Conservation (phyloP, 192 early-diverging fungal species). For the Coemansia pectinata region DNA sequence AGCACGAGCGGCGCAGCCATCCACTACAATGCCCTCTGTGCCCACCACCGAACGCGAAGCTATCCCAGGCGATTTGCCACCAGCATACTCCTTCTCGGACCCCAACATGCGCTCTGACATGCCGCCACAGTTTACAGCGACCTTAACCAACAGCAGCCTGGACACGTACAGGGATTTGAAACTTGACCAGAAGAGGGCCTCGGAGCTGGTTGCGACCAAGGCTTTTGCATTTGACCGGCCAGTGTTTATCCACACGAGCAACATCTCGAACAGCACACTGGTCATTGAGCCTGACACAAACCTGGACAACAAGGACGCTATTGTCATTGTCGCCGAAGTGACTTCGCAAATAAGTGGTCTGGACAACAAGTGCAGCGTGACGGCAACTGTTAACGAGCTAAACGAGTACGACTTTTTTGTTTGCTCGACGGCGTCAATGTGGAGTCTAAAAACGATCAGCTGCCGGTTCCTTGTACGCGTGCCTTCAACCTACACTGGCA, state of each 20-base stretch:
- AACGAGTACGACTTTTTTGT: constrained; percentile 41
- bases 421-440: constrained; percentile 19
- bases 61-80: constrained; percentile 17
- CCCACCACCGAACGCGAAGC: not conserved
- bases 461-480: constrained; percentile 28
- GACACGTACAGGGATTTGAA: constrained; percentile 4
- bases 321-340: constrained; percentile 24
- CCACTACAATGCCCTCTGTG: not conserved
- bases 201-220: constrained; percentile 25
- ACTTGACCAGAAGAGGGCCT: constrained; percentile 17
- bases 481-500: constrained; percentile 1
- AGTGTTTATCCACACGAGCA: constrained; percentile 22
- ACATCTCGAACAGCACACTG: constrained; percentile 14
- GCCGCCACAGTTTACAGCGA: not conserved
- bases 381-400: constrained; percentile 9
- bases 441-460: constrained; percentile 16
- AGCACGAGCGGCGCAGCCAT: not conserved
- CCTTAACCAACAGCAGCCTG: not conserved
- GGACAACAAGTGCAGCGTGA: constrained; percentile 14
- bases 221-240: constrained; percentile 31
- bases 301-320: constrained; percentile 12
- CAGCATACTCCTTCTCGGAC: constrained; percentile 34
- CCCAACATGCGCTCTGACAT: constrained; percentile 8
- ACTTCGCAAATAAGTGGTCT: constrained; percentile 8
- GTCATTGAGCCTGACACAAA: constrained; percentile 26